Conservation (phyloP, 2,329 filamentous ascomycete genomes). For the Lachnum nothofagi region DNA sequence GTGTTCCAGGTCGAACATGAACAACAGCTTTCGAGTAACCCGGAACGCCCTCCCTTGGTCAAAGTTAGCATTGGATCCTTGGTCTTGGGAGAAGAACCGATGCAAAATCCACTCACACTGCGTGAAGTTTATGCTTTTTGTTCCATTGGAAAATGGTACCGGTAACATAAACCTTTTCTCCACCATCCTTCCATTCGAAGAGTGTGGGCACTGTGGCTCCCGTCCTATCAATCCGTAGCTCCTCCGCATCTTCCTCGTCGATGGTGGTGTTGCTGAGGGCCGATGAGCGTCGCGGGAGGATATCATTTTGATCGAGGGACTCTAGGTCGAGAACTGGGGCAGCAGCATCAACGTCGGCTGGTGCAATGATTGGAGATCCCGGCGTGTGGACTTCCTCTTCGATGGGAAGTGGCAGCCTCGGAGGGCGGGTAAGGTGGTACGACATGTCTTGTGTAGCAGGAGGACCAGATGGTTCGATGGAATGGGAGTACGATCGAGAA, state of each 20-base stretch:
- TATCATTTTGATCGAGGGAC: slow-evolving; percentile 46
- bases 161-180: slow-evolving; percentile 91
- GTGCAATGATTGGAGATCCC: slow-evolving; percentile 79
- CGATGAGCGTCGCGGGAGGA: slow-evolving; percentile 48
- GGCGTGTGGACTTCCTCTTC: slow-evolving; percentile 86
- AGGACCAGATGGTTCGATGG: slow-evolving; percentile 49
- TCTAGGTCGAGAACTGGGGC: slow-evolving; percentile 33
- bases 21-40: slow-evolving; percentile 71
- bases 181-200: slow-evolving; percentile 73
- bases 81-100: background rate
- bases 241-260: slow-evolving; percentile 79
- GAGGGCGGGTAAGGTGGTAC: slow-evolving; percentile 65
- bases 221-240: slow-evolving; percentile 68
- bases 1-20: slow-evolving; percentile 83
- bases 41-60: slow-evolving; percentile 39
- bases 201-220: slow-evolving; percentile 75
- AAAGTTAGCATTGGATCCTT: slow-evolving; percentile 6
- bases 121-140: slow-evolving; percentile 81
- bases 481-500: slow-evolving; percentile 35
- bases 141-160: slow-evolving; percentile 98
- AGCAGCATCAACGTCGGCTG: slow-evolving; percentile 48
- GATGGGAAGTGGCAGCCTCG: slow-evolving; percentile 85
- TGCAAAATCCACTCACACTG: slow-evolving; percentile 54
- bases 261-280: slow-evolving; percentile 57
- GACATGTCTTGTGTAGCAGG: slow-evolving; percentile 44